phyloP scores from a whole-genome alignment of 1,284 basidiomycete genomes.

The Cutaneotrichosporon cyanovorans region DNA sequence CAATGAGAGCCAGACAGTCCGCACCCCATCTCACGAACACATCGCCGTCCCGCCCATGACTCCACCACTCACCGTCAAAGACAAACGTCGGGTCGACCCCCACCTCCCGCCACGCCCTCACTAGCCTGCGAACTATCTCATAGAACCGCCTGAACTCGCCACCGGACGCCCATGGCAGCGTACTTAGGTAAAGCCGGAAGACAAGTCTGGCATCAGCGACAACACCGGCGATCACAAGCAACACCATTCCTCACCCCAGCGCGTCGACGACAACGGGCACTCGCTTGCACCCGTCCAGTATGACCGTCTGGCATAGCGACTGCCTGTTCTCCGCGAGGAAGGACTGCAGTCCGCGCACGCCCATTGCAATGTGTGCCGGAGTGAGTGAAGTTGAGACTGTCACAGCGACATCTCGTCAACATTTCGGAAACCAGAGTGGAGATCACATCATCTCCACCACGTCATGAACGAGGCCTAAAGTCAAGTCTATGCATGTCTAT shows the following conservation, averaged over 20 bases:
- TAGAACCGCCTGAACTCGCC: conserved; percentile 67
- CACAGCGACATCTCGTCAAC: too few relatives aligned
- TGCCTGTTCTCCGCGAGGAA: conserved; percentile 68
- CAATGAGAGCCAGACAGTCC: too few relatives aligned
- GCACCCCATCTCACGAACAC: too few relatives aligned
- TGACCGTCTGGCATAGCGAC: conserved; percentile 53
- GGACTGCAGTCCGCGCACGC: conserved; percentile 69
- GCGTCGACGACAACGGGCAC: conserved; percentile 65
- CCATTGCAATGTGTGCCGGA: conserved; percentile 51
- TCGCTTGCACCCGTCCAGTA: conserved; percentile 37
- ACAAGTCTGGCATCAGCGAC: conserved; percentile 57
- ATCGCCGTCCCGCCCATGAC: background rate
- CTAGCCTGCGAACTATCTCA: conserved; percentile 51
- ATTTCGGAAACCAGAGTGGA: too few relatives aligned
- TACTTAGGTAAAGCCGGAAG: conserved; percentile 59
- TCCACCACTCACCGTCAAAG: conserved; percentile 65
- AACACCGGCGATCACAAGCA: conserved; percentile 22
- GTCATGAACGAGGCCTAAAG: too few relatives aligned
- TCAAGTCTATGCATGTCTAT: too few relatives aligned
- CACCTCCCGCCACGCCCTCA: conserved; percentile 62
- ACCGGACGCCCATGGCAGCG: conserved; percentile 73
- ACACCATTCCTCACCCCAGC: conserved; percentile 90
- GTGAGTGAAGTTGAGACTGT: background rate
- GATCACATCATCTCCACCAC: too few relatives aligned
- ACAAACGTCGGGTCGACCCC: conserved; percentile 75